Evolutionary conservation across 225 moss, liverwort and hornwort genomes (phyloP).

Genomic region (Pseudoscleropodium purum): DNA sequence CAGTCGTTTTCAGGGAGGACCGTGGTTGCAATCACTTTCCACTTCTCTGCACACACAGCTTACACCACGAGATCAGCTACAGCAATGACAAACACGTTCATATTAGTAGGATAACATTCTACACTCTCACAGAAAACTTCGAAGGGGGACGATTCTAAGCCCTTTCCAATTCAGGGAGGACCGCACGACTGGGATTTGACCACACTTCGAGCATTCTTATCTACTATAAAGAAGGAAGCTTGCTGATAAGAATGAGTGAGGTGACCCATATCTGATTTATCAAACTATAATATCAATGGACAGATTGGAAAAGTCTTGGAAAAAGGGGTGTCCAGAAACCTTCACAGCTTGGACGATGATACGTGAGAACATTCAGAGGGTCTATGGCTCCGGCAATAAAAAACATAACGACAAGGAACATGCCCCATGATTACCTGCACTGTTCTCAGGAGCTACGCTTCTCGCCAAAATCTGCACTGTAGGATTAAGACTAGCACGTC

Average conservation of each 20-base stretch:
- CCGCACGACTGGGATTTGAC: neutral
- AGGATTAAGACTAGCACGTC: neutral
- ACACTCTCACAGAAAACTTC: neutral
- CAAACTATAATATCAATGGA: neutral
- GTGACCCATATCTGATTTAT: neutral
- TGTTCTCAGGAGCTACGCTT: neutral
- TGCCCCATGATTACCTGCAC: neutral
- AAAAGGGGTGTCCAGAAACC: neutral
- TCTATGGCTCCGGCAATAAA: neutral
- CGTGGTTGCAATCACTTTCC: neutral
- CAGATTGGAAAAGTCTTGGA: neutral
- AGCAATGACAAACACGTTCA: no score
- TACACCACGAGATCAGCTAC: neutral
- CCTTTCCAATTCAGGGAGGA: neutral
- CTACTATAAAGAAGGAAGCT: neutral
- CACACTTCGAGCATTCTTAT: neutral
- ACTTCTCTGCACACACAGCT: neutral
- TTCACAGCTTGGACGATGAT: neutral
- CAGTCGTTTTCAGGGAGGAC: neutral
- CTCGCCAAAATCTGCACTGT: neutral
- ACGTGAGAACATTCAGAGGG: neutral
- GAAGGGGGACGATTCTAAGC: neutral
- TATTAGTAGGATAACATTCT: neutral
- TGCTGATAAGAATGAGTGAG: no score
- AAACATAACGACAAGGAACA: neutral